These are phyloP conservation scores for Staphylotrichum tortipilum DNA, from an alignment of 495 filamentous ascomycete genomes.

Conservation along the genomic window DNA sequence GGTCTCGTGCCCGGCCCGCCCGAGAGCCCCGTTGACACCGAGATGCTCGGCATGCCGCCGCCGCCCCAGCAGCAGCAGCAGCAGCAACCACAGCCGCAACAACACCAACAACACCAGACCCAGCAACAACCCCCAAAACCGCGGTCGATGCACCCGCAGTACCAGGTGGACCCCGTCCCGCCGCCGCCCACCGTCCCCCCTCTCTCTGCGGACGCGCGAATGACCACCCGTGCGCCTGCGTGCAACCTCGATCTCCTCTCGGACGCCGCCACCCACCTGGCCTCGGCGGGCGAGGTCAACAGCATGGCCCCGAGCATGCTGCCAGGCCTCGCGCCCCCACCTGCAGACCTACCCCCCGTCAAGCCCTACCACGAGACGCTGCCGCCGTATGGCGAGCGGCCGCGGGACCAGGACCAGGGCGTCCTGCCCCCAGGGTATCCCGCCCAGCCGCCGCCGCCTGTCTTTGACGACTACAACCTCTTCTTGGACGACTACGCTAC, in stretches of 20 bases:
- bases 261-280: slow-evolving; percentile 44
- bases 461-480: slow-evolving; percentile 42
- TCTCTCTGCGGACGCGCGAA: slow-evolving; percentile 33
- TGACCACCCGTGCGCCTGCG: slow-evolving; percentile 35
- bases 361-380: slow-evolving; percentile 39
- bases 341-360: slow-evolving; percentile 31
- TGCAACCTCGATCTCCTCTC: slow-evolving; percentile 45
- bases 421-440: slow-evolving; percentile 32
- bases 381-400: slow-evolving; percentile 35
- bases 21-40: slow-evolving; percentile 34
- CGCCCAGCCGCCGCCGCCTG: slow-evolving; percentile 29
- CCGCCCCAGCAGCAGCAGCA: slow-evolving; percentile 17
- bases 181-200: slow-evolving; percentile 30
- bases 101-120: neutral
- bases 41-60: slow-evolving; percentile 36
- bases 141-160: slow-evolving; percentile 19
- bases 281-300: slow-evolving; percentile 40
- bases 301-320: slow-evolving; percentile 40
- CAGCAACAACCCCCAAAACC: neutral
- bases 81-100: slow-evolving; percentile 19
- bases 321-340: slow-evolving; percentile 30
- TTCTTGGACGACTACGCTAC: slow-evolving; percentile 44
- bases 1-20: slow-evolving; percentile 28
- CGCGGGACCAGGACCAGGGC: slow-evolving; percentile 33
- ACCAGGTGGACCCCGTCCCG: slow-evolving; percentile 30